A percentile compares a stretch with the other conserved stretches of the same genome.
Evolutionary conservation across 441 rosid species (phyloP).

Genomic region (Syzygium malaccense): DNA sequence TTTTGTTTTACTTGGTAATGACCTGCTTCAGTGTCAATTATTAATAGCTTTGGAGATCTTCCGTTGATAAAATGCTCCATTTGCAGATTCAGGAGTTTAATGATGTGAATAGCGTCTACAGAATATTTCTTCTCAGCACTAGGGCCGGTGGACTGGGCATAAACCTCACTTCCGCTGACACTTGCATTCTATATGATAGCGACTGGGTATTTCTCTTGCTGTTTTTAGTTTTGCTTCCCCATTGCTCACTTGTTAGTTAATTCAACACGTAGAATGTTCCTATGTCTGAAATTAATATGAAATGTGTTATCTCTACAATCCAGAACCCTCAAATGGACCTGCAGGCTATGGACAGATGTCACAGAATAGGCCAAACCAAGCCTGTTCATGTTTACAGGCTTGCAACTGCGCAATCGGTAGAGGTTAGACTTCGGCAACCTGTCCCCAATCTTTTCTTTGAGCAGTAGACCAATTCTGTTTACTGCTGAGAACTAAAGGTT

Average conservation of each 20-base stretch:
- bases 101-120: constrained; percentile 53
- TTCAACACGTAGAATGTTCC: not conserved
- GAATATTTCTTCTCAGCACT: constrained; percentile 88
- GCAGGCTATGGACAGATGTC: constrained; percentile 99
- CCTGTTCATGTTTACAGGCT: constrained; percentile 99
- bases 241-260: not conserved
- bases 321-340: constrained; percentile 99
- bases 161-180: constrained; percentile 95
- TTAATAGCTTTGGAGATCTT: not conserved
- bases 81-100: constrained; percentile 82
- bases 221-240: not conserved
- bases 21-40: not conserved
- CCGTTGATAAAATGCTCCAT: not conserved
- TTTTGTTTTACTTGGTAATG: not conserved
- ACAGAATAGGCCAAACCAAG: constrained; percentile 96
- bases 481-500: not conserved
- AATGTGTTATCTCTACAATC: constrained; percentile 9
- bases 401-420: constrained; percentile 85
- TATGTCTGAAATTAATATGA: not conserved
- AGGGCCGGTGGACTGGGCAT: constrained; percentile 99
- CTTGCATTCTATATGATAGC: constrained; percentile 94
- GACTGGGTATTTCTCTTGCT: constrained; percentile 64
- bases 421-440: constrained; percentile 33
- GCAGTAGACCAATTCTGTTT: not conserved
- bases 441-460: not conserved